These are phyloP conservation scores for Staphylotrichum tortipilum DNA, from an alignment of 495 filamentous ascomycete species.

Conservation along the genomic window DNA sequence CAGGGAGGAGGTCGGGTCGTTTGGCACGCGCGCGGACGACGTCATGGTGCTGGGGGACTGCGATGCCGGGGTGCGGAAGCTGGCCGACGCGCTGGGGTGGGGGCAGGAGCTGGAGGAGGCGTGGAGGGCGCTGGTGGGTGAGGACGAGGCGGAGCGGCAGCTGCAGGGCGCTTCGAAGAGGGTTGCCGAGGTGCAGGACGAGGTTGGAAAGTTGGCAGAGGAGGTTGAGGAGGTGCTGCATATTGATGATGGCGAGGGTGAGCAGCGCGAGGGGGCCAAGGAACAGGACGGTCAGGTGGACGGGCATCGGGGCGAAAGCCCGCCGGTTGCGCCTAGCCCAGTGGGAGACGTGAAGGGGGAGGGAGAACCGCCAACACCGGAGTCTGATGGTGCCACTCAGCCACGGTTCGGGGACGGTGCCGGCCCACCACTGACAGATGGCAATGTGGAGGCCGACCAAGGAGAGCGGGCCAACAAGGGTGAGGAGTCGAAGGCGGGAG, in stretches of 20 bases:
- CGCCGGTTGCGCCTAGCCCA: not conserved
- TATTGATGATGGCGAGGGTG: constrained; percentile 17
- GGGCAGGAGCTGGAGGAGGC: constrained; percentile 63
- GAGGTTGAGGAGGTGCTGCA: constrained; percentile 31
- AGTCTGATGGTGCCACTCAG: too few relatives aligned
- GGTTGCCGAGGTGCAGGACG: constrained; percentile 19
- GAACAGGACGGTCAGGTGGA: too few relatives aligned
- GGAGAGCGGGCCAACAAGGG: too few relatives aligned
- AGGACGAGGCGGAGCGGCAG: constrained; percentile 35
- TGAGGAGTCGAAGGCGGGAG: too few relatives aligned
- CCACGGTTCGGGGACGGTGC: too few relatives aligned
- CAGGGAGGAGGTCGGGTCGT: constrained; percentile 67
- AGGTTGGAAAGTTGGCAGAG: constrained; percentile 30
- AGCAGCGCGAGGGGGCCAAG: constrained; percentile 13
- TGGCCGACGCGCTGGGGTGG: constrained; percentile 82
- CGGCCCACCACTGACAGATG: too few relatives aligned
- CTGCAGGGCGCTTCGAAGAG: constrained; percentile 20
- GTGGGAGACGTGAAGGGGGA: not conserved
- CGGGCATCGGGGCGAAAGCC: too few relatives aligned
- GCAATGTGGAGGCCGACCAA: too few relatives aligned
- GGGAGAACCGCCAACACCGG: too few relatives aligned
- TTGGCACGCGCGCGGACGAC: constrained; percentile 51
- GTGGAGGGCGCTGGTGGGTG: constrained; percentile 36
- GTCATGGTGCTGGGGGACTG: constrained; percentile 43
- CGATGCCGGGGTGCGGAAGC: constrained; percentile 72